A percentile compares a stretch with the other conserved stretches of the same genome.
phyloP scores from a whole-genome alignment of 441 rosid species.

The Lepidium campestre region DNA sequence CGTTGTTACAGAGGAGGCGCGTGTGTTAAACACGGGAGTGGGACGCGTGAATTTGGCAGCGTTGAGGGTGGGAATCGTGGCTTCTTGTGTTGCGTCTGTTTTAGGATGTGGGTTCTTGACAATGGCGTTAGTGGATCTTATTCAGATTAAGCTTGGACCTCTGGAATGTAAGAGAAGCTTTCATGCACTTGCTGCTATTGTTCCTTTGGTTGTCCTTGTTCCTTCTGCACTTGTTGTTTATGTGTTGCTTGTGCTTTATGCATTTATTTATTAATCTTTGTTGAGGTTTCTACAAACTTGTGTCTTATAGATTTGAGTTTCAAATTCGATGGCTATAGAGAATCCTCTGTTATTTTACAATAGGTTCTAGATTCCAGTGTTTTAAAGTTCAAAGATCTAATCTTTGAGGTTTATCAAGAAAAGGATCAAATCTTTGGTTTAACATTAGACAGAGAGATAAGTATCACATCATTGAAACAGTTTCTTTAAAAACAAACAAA shows the following conservation, averaged over 20 bases:
- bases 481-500: neutral
- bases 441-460: neutral
- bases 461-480: neutral
- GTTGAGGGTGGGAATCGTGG: slow-evolving; percentile 49
- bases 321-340: neutral
- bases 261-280: slow-evolving; percentile 37
- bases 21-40: slow-evolving; percentile 20
- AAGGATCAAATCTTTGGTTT: neutral
- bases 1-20: neutral
- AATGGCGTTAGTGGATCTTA: slow-evolving; percentile 68
- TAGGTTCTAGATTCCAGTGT: neutral
- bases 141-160: slow-evolving; percentile 76
- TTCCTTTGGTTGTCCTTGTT: slow-evolving; percentile 61
- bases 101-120: slow-evolving; percentile 74
- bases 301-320: neutral
- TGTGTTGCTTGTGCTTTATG: slow-evolving; percentile 53
- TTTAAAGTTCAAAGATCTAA: neutral
- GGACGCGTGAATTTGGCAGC: slow-evolving; percentile 45
- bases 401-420: neutral
- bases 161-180: slow-evolving; percentile 48
- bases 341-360: neutral
- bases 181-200: slow-evolving; percentile 52
- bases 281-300: neutral
- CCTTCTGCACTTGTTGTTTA: slow-evolving; percentile 55
- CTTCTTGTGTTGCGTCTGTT: slow-evolving; percentile 66